Evolutionary conservation across 192 early-diverging fungal species (phyloP), one percentile per base, ranked within the genome.

Genomic region (Backusella parvicylindrica): DNA sequence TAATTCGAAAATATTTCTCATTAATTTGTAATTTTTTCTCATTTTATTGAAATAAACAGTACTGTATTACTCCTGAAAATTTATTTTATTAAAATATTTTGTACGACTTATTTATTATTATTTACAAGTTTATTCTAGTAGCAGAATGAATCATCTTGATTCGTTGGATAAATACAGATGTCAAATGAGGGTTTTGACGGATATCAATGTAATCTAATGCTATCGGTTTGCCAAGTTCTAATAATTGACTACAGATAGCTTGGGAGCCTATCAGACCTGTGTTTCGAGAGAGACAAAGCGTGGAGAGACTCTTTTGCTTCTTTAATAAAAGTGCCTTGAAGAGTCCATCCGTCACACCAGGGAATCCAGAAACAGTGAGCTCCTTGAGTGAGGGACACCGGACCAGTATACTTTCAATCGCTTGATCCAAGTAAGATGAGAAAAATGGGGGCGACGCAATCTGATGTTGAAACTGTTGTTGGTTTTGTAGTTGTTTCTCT

Each of bases 121-220:
- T 56, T 56, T 56, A 60, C 53, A 60, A 60, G 53, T 12, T 60
- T 60, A 60, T 60, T 60, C 28, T 33, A 66, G 64, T 35, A 66
- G 33, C 64, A 32, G 64, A 66, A 7, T 35, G 33, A 66, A 31
- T 31, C 64, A 66, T 66, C n/a, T 66, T 66, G 64, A 33, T 66
- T 66, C 28, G 33, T 66, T 33, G 64, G 16, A 66, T 33, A 35
- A 66, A 35, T 66, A 33, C 64, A 31, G 28, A 18, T 66, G 33
- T 66, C 64, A 66, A 66, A 33, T 66, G 33, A 35, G 64, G 33
- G 13, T 33, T 60, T 26, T 60, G 53, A 30, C 53, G 53, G 11
- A 60, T 60, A 60, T 60, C 53, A 60, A 60, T 60, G 23, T 60
- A 60, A 60, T 60, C 53, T 26, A 60, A 60, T 28, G 53, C 53